A percentile compares a stretch with the other conserved stretches of the same genome.
These are phyloP conservation scores for Tetracladium maxilliforme DNA, from an alignment of 2,329 filamentous ascomycete genomes.

Conservation along the genomic window DNA sequence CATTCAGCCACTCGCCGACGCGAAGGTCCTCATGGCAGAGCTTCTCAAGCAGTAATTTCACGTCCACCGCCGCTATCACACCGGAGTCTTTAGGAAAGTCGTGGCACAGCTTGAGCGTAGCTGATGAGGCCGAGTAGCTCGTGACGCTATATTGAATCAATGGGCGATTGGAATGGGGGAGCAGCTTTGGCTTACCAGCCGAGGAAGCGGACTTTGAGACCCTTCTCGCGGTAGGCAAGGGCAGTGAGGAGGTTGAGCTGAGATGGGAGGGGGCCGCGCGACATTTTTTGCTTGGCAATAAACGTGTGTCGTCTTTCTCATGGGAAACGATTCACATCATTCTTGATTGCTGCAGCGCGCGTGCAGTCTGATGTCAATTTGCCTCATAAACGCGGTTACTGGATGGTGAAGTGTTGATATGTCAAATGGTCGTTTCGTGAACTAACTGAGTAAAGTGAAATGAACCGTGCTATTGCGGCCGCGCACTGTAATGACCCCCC, in stretches of 20 bases:
- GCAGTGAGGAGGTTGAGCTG: background rate
- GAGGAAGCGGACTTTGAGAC: conserved; percentile 2
- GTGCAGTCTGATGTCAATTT: too few relatives aligned
- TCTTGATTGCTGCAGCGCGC: too few relatives aligned
- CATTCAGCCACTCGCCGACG: conserved; percentile 76
- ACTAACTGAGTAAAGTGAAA: too few relatives aligned
- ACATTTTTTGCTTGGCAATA: too few relatives aligned
- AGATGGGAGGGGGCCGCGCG: background rate
- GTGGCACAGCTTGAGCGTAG: conserved; percentile 53
- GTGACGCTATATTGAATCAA: conserved; percentile 43
- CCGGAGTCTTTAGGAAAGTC: conserved; percentile 34
- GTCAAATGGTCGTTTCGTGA: too few relatives aligned
- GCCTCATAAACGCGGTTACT: too few relatives aligned
- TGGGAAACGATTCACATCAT: too few relatives aligned
- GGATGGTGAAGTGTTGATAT: too few relatives aligned
- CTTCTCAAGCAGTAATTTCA: conserved; percentile 53
- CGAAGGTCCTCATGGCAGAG: conserved; percentile 48
- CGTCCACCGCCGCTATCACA: conserved; percentile 46
- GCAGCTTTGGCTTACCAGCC: conserved; percentile 9
- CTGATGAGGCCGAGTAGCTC: conserved; percentile 39
- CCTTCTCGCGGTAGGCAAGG: conserved; percentile 1
- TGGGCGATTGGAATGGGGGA: conserved; percentile 26
- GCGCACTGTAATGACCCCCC: too few relatives aligned
- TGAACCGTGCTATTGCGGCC: too few relatives aligned
- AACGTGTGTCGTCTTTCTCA: too few relatives aligned